phyloP scores from a whole-genome alignment of 805 yeast genomes.

The Ogataea ganodermae region DNA sequence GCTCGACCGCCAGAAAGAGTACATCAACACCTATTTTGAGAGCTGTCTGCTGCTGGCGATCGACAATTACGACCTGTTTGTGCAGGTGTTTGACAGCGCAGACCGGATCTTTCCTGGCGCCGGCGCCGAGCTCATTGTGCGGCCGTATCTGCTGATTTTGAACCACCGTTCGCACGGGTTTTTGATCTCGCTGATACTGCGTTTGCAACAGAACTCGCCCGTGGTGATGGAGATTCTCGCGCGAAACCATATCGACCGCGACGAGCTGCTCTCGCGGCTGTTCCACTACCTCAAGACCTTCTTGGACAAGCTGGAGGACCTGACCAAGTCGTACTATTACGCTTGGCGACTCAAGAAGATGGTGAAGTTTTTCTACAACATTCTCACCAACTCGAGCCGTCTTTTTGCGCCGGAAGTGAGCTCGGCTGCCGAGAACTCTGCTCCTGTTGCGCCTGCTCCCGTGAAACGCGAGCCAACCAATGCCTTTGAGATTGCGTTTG shows the following conservation, averaged over 20 bases:
- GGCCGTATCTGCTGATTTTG: slow-evolving; percentile 51
- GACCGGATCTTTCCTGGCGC: slow-evolving; percentile 34
- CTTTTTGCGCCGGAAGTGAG: too few relatives aligned
- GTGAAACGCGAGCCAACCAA: slow-evolving; percentile 27
- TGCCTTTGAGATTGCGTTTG: slow-evolving; percentile 40
- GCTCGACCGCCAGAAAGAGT: slow-evolving; percentile 34
- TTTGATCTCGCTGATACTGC: slow-evolving; percentile 54
- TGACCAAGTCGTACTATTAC: slow-evolving; percentile 44
- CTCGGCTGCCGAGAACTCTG: background rate
- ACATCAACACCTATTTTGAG: slow-evolving; percentile 38
- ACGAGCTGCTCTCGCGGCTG: slow-evolving; percentile 35
- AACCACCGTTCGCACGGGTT: slow-evolving; percentile 61
- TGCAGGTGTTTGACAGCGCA: slow-evolving; percentile 34
- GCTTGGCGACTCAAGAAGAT: slow-evolving; percentile 48
- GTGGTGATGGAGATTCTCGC: slow-evolving; percentile 35
- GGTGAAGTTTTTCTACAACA: slow-evolving; percentile 41
- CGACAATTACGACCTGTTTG: slow-evolving; percentile 40
- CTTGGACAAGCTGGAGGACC: slow-evolving; percentile 36
- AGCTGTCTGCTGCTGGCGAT: slow-evolving; percentile 37
- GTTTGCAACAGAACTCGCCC: slow-evolving; percentile 43
- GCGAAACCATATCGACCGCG: slow-evolving; percentile 37
- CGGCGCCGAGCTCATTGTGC: slow-evolving; percentile 47
- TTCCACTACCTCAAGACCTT: slow-evolving; percentile 38
- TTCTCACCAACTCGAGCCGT: slow-evolving; percentile 37
- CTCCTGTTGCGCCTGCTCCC: background rate